Evolutionary conservation across 2,329 filamentous ascomycete genomes (phyloP).

Genomic region (Pseudogymnoascus destructans): DNA sequence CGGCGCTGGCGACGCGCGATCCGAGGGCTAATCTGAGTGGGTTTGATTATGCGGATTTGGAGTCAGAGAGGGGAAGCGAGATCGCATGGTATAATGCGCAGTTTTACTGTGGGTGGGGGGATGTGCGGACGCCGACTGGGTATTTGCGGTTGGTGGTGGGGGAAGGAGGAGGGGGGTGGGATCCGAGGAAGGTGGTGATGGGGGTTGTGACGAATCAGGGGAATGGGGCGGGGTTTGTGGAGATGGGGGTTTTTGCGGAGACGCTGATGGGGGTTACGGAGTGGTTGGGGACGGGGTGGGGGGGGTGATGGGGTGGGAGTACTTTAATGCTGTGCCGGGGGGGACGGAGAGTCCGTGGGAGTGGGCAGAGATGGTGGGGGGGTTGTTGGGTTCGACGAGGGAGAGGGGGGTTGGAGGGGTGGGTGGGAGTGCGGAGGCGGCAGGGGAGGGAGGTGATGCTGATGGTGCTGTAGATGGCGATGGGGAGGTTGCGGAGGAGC

Average conservation of each 20-base stretch:
- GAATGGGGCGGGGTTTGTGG: constrained; percentile 58
- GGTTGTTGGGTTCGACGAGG: not conserved
- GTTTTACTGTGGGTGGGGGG: constrained; percentile 76
- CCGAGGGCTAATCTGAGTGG: constrained; percentile 60
- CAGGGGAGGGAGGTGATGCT: constrained; percentile 9
- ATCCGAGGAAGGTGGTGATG: constrained; percentile 59
- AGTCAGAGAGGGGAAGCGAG: constrained; percentile 48
- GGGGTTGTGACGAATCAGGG: constrained; percentile 68
- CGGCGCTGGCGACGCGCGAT: constrained; percentile 47
- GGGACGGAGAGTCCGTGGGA: constrained; percentile 53
- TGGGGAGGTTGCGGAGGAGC: constrained; percentile 15
- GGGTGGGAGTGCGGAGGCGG: not conserved
- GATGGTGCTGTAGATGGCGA: constrained; percentile 15
- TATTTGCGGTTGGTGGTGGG: constrained; percentile 37
- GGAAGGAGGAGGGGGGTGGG: constrained; percentile 47
- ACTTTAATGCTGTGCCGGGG: constrained; percentile 68
- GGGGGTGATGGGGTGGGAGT: constrained; percentile 95
- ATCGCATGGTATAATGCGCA: constrained; percentile 84
- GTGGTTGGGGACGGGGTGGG: constrained; percentile 49
- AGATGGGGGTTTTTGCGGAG: constrained; percentile 40
- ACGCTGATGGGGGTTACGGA: constrained; percentile 44
- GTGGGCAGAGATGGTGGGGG: constrained; percentile 60
- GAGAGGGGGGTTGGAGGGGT: not conserved
- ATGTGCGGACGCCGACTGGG: constrained; percentile 29
- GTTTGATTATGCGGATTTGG: constrained; percentile 66